Conservation (phyloP, 2,329 filamentous ascomycete species). For the Akanthomyces muscarius region DNA sequence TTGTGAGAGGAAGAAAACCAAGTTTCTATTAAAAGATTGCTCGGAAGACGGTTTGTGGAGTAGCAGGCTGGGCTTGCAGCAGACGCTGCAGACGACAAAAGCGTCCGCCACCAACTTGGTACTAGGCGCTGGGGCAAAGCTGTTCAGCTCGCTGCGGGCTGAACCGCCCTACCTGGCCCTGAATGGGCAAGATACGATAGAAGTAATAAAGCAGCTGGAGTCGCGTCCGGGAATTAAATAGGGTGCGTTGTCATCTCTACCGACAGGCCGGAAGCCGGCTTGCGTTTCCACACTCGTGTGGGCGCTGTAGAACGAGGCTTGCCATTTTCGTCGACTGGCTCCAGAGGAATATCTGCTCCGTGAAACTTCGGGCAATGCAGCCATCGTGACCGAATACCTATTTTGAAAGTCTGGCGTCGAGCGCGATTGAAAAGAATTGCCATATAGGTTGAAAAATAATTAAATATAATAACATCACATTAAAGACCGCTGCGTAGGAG, state of each 20-base stretch:
- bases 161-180: neutral
- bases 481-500: too few species aligned
- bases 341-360: too few species aligned
- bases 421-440: too few species aligned
- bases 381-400: too few species aligned
- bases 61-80: neutral
- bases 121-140: conserved; percentile 1
- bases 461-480: too few species aligned
- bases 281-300: too few species aligned
- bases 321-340: too few species aligned
- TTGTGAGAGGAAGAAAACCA: neutral
- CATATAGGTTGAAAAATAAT: too few species aligned
- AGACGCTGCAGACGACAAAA: neutral
- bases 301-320: too few species aligned
- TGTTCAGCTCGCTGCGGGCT: conserved; percentile 9
- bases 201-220: neutral
- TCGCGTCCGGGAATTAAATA: neutral
- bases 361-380: too few species aligned
- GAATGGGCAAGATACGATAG: neutral
- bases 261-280: too few species aligned
- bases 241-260: neutral
- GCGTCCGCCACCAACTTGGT: neutral
- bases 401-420: too few species aligned
- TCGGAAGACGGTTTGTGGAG: neutral
- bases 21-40: neutral